Evolutionary conservation across 2,329 filamentous ascomycete species (phyloP).

Genomic region (Neofusicoccum cordaticola): DNA sequence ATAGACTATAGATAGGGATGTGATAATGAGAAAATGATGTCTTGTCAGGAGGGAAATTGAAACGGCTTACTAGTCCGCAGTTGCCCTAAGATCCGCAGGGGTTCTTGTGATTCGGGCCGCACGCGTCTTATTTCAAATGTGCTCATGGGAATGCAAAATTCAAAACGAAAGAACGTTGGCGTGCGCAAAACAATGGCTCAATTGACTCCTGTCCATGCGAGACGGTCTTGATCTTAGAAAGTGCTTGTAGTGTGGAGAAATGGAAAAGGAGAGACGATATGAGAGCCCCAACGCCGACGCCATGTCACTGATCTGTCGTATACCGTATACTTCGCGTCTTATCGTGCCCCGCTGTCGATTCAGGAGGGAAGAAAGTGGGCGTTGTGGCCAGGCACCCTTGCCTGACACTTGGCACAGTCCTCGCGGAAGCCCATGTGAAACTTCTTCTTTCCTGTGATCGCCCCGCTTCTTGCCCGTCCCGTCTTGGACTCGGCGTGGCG

Average conservation of each 20-base stretch:
- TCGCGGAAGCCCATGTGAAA: constrained; percentile 50
- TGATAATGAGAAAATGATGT: background rate
- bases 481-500: constrained; percentile 20
- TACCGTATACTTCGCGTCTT: background rate
- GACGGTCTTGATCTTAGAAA: background rate
- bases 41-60: background rate
- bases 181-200: background rate
- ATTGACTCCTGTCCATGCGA: constrained; percentile 9
- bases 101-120: background rate
- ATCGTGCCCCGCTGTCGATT: background rate
- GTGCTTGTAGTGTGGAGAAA: background rate
- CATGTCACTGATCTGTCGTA: background rate
- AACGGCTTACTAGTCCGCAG: constrained; percentile 3
- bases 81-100: constrained; percentile 1
- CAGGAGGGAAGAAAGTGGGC: constrained; percentile 42
- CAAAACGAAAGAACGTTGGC: background rate
- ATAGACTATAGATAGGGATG: constrained; percentile 6
- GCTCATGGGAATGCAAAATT: background rate
- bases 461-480: constrained; percentile 39
- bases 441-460: constrained; percentile 36
- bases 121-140: background rate
- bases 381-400: constrained; percentile 49
- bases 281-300: background rate
- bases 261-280: too few species aligned
- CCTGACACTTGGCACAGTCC: constrained; percentile 50